phyloP scores from a whole-genome alignment of 805 yeast species.

The Jamesozyma jinghongensis region DNA sequence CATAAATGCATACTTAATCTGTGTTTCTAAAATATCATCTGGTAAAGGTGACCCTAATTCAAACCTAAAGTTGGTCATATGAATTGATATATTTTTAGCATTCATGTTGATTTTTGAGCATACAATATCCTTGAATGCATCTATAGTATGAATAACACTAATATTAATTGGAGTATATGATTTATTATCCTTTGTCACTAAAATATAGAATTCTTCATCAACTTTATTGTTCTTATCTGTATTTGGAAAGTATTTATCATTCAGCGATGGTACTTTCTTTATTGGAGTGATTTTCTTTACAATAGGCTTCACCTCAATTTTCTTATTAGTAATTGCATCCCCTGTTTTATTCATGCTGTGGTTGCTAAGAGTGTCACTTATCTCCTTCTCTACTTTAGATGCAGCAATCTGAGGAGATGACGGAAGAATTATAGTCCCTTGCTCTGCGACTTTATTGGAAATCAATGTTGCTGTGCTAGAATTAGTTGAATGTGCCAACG shows the following conservation, averaged over 20 bases:
- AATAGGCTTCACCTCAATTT: not conserved
- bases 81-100: conserved; percentile 32
- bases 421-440: not conserved
- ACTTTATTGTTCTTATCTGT: not conserved
- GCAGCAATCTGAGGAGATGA: conserved; percentile 1
- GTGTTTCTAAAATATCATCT: conserved; percentile 36
- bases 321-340: too few species aligned
- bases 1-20: conserved; percentile 31
- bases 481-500: conserved; percentile 6
- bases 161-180: conserved; percentile 44
- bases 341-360: not conserved
- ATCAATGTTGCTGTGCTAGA: conserved; percentile 6
- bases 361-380: not conserved
- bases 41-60: conserved; percentile 49
- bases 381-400: not conserved
- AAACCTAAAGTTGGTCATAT: conserved; percentile 61
- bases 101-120: conserved; percentile 30
- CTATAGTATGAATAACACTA: conserved; percentile 23
- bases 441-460: conserved; percentile 2
- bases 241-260: conserved; percentile 3
- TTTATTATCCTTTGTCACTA: conserved; percentile 57
- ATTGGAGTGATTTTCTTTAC: not conserved
- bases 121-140: conserved; percentile 35
- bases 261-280: not conserved
- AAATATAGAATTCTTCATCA: conserved; percentile 30